Conservation (phyloP, 1,284 basidiomycete species). For the Cryptococcus amylolentus region DNA sequence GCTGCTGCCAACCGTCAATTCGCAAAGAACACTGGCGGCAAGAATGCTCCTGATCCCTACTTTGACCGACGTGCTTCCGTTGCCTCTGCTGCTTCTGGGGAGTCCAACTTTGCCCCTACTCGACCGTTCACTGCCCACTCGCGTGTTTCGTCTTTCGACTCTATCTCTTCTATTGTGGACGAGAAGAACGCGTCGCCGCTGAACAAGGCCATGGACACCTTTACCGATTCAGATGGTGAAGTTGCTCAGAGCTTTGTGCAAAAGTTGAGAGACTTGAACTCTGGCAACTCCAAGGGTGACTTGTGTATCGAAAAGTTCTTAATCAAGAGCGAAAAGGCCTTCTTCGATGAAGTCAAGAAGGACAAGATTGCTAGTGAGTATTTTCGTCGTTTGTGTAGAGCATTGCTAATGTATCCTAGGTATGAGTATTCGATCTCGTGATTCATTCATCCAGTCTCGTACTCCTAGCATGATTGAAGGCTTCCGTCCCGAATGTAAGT, state of each 20-base stretch:
- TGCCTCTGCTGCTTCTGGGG: conserved; percentile 19
- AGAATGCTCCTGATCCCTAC: conserved; percentile 70
- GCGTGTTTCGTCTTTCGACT: conserved; percentile 74
- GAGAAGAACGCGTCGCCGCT: conserved; percentile 82
- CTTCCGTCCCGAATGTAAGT: conserved; percentile 71
- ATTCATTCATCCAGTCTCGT: conserved; percentile 56
- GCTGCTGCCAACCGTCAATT: conserved; percentile 78
- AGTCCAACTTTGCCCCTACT: conserved; percentile 52
- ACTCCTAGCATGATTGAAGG: conserved; percentile 61
- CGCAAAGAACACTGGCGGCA: conserved; percentile 67
- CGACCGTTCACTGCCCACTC: conserved; percentile 77
- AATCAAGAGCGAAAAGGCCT: conserved; percentile 83
- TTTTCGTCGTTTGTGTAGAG: neutral
- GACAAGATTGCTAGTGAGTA: conserved; percentile 62
- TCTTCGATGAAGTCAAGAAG: conserved; percentile 82
- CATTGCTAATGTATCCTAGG: conserved; percentile 15
- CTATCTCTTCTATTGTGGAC: conserved; percentile 80
- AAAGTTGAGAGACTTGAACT: conserved; percentile 69
- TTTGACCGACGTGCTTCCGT: conserved; percentile 54
- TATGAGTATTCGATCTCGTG: conserved; percentile 59
- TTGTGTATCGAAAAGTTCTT: conserved; percentile 86
- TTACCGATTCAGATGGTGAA: conserved; percentile 86
- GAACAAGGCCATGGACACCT: conserved; percentile 89
- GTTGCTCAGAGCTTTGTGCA: conserved; percentile 84
- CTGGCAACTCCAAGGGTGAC: conserved; percentile 85